These are phyloP conservation scores for Metschnikowia noctiluminum DNA, from an alignment of 805 yeast genomes.

Conservation along the genomic window DNA sequence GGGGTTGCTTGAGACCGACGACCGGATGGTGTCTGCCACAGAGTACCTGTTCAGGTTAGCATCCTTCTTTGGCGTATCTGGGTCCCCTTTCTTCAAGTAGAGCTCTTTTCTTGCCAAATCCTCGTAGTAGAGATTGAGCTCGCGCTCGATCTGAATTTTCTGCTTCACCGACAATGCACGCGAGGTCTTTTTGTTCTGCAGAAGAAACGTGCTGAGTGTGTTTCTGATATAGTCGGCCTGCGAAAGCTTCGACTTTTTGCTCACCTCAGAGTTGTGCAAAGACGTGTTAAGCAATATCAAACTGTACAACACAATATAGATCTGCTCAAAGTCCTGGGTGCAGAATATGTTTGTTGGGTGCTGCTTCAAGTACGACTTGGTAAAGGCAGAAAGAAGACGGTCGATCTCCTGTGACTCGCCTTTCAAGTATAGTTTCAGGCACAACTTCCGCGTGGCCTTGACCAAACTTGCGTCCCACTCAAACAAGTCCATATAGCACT, in stretches of 20 bases:
- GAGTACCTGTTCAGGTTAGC: constrained; percentile 19
- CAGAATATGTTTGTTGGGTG: constrained; percentile 48
- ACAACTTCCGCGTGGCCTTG: constrained; percentile 54
- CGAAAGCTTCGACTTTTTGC: constrained; percentile 36
- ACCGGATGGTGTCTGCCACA: constrained; percentile 20
- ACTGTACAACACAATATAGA: constrained; percentile 70
- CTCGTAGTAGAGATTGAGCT: constrained; percentile 44
- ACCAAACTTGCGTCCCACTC: constrained; percentile 51
- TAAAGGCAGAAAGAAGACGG: constrained; percentile 63
- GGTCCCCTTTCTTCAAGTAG: constrained; percentile 32
- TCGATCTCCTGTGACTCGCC: constrained; percentile 86
- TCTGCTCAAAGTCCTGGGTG: constrained; percentile 48
- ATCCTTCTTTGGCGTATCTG: constrained; percentile 5
- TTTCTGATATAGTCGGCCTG: constrained; percentile 41
- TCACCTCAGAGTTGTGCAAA: constrained; percentile 52
- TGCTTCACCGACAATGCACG: constrained; percentile 34
- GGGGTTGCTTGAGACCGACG: constrained; percentile 6
- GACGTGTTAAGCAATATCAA: constrained; percentile 74
- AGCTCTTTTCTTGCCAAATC: constrained; percentile 38
- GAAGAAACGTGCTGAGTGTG: constrained; percentile 40
- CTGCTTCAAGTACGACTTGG: constrained; percentile 57
- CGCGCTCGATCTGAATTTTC: constrained; percentile 42
- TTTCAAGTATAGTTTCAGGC: constrained; percentile 64
- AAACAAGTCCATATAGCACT: constrained; percentile 46
- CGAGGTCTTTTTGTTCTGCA: constrained; percentile 29